phyloP scores from a whole-genome alignment of 495 filamentous ascomycete genomes.

The Neurospora sp. region DNA sequence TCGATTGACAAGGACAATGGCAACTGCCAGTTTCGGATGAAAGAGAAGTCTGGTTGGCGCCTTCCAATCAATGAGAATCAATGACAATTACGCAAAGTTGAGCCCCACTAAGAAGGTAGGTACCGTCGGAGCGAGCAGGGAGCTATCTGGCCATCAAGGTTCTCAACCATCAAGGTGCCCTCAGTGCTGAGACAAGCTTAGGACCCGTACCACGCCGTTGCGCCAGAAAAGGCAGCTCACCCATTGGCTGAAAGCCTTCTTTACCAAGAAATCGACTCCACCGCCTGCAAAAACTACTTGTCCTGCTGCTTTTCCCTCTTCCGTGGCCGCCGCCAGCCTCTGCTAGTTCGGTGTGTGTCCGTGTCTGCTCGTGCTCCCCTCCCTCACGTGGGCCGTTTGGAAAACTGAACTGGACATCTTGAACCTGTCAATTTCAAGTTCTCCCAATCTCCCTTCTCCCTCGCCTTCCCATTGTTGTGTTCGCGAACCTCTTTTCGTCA shows the following conservation, averaged over 20 bases:
- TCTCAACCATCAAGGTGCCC: neutral
- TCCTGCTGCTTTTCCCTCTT: slow-evolving; percentile 1
- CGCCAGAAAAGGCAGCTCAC: neutral
- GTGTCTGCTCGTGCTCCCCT: neutral
- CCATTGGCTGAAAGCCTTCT: neutral
- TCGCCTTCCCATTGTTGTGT: neutral
- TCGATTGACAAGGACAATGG: neutral
- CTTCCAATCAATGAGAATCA: neutral
- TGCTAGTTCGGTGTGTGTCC: neutral
- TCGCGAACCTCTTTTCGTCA: neutral
- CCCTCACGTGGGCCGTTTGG: neutral
- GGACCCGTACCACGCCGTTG: neutral
- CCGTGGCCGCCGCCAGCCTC: neutral
- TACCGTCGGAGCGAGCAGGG: neutral
- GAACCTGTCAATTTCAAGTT: neutral
- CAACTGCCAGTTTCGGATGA: neutral
- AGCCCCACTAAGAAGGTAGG: neutral
- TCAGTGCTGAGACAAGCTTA: neutral
- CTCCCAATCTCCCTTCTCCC: neutral
- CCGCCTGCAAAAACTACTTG: neutral
- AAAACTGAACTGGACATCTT: neutral
- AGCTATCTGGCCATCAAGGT: neutral
- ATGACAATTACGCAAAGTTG: neutral
- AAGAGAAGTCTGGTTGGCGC: neutral
- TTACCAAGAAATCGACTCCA: neutral